Conservation (phyloP, 768 basidiomycete species). For the Lenzites betulinus region DNA sequence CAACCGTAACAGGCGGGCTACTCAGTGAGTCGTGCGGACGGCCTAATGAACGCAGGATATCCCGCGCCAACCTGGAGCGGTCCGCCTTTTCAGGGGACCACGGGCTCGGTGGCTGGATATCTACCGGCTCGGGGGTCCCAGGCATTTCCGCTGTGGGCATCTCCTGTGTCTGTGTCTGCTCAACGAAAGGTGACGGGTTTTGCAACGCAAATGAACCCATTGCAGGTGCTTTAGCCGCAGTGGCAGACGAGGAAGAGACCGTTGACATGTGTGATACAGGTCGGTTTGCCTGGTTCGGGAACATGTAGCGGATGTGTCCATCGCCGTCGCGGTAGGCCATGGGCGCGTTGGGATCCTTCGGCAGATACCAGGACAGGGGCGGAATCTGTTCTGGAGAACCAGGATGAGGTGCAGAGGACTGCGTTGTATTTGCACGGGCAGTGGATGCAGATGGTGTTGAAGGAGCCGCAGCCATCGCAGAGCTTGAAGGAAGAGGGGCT, state of each 20-base stretch:
- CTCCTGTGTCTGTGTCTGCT: neutral
- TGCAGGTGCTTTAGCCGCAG: neutral
- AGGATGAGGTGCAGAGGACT: neutral
- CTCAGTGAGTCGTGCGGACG: slow-evolving; percentile 15
- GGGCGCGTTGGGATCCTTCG: slow-evolving; percentile 1
- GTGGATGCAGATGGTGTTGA: no score
- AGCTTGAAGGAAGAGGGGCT: no score
- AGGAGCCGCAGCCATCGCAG: no score
- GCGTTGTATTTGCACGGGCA: no score
- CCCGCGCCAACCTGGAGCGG: slow-evolving; percentile 53
- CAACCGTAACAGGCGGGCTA: neutral
- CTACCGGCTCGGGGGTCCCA: neutral
- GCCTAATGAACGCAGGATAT: slow-evolving; percentile 57
- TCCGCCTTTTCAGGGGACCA: slow-evolving; percentile 46
- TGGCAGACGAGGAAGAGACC: neutral
- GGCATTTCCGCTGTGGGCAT: neutral
- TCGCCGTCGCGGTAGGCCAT: slow-evolving; percentile 5
- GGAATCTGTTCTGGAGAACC: neutral
- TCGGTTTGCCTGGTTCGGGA: neutral
- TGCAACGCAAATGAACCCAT: neutral
- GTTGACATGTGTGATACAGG: neutral
- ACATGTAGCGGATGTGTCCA: slow-evolving; percentile 4
- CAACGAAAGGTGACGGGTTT: neutral
- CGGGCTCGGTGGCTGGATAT: neutral
- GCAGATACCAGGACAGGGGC: slow-evolving; percentile 5